phyloP scores from a whole-genome alignment of 2,329 filamentous ascomycete species.

The Diaporthe eres region DNA sequence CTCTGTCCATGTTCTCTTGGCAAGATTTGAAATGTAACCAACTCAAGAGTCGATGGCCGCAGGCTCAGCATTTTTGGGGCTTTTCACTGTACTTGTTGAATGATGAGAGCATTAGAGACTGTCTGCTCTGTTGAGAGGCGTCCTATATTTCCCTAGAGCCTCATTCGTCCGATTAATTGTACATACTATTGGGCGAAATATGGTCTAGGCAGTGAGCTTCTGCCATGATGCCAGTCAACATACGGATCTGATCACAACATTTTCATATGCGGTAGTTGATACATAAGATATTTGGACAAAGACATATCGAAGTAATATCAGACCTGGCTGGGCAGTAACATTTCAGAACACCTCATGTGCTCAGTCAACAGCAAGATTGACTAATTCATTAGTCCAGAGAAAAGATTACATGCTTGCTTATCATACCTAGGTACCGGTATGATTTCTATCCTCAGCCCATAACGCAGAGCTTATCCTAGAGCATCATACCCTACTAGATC shows the following conservation, averaged over 20 bases:
- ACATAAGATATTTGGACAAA: no score
- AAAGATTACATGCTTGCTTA: fast-evolving
- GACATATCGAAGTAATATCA: no score
- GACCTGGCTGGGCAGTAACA: no score
- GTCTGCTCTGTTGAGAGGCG: no score
- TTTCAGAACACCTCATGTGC: neutral
- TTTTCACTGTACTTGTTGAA: no score
- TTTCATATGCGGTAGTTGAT: no score
- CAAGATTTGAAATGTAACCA: neutral
- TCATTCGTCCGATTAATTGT: neutral
- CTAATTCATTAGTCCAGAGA: neutral
- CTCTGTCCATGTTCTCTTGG: neutral
- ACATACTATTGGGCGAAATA: fast-evolving
- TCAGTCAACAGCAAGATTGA: neutral
- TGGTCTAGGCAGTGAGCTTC: neutral
- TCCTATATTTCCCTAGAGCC: no score
- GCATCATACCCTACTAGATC: neutral
- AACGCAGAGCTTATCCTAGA: neutral
- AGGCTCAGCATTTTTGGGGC: no score
- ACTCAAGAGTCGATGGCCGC: neutral
- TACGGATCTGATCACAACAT: neutral
- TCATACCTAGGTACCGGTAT: neutral
- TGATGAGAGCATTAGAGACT: neutral
- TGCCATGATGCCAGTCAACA: neutral
- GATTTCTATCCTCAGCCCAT: neutral